Percentiles rank a stretch among this genome's conserved stretches.
phyloP scores from a whole-genome alignment of 495 filamentous ascomycete species.

The Trichoderma gamsii region DNA sequence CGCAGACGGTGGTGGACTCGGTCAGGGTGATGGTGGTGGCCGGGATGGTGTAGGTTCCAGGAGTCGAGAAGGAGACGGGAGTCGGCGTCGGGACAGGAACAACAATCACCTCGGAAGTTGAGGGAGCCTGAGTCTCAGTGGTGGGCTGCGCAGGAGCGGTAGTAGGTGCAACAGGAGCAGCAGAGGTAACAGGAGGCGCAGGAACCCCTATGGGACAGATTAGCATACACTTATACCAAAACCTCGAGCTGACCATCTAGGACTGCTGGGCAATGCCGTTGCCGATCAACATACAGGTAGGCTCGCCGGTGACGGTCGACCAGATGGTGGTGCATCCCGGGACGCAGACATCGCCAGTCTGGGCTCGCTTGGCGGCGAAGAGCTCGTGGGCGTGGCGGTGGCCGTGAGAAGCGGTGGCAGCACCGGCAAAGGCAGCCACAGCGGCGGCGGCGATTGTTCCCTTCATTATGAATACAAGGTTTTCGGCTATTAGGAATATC shows the following conservation, averaged over 20 bases:
- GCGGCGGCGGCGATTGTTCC: slow-evolving; percentile 56
- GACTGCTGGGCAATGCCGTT: not conserved
- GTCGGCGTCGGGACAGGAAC: slow-evolving; percentile 54
- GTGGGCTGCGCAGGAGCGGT: not conserved
- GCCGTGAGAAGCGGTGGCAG: slow-evolving; percentile 53
- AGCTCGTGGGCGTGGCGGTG: slow-evolving; percentile 57
- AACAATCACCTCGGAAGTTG: slow-evolving; percentile 30
- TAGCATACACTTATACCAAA: not conserved
- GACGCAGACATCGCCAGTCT: slow-evolving; percentile 36
- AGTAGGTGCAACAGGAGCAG: not conserved
- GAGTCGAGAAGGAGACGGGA: slow-evolving; percentile 60
- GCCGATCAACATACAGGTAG: slow-evolving; percentile 46
- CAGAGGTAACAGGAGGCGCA: not conserved
- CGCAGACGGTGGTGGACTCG: slow-evolving; percentile 59
- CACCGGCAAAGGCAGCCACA: slow-evolving; percentile 59
- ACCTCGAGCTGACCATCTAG: not conserved
- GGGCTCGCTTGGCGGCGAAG: slow-evolving; percentile 43
- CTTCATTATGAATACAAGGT: slow-evolving; percentile 53
- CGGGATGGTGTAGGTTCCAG: slow-evolving; percentile 76
- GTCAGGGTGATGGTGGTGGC: slow-evolving; percentile 67
- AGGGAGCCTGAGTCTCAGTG: slow-evolving; percentile 18
- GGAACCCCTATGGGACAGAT: slow-evolving; percentile 7
- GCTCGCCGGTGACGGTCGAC: slow-evolving; percentile 51
- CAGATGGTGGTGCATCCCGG: slow-evolving; percentile 67
- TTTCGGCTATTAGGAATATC: slow-evolving; percentile 27